Percentiles rank a stretch among this genome's conserved stretches.
These are phyloP conservation scores for Teunomyces stri DNA, from an alignment of 805 yeast species.

Conservation along the genomic window DNA sequence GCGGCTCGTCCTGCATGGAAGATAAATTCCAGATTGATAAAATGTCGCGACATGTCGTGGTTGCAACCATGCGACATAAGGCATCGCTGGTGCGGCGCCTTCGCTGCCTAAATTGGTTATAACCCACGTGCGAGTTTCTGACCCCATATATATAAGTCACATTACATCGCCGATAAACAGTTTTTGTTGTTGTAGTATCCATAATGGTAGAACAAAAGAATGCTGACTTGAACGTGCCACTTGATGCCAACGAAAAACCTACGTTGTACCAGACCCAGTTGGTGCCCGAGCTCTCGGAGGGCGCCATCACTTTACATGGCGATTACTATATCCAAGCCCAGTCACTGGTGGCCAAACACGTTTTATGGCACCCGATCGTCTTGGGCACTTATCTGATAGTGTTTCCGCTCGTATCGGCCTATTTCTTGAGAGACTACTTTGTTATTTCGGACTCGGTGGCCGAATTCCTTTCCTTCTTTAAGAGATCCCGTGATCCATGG, in stretches of 20 bases:
- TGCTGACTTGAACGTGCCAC: constrained; percentile 52
- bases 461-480: constrained; percentile 26
- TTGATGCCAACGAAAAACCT: constrained; percentile 51
- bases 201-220: constrained; percentile 48
- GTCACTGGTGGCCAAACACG: constrained; percentile 41
- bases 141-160: background rate
- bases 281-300: constrained; percentile 57
- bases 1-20: background rate
- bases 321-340: constrained; percentile 55
- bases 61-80: background rate
- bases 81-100: background rate
- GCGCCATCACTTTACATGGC: constrained; percentile 60
- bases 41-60: background rate
- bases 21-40: background rate
- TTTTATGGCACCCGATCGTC: constrained; percentile 45
- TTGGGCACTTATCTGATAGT: constrained; percentile 8
- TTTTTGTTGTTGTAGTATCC: background rate
- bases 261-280: constrained; percentile 49
- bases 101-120: background rate
- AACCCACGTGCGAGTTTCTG: background rate
- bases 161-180: background rate
- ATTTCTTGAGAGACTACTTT: constrained; percentile 28
- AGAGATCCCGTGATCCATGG: constrained; percentile 18
- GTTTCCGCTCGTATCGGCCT: constrained; percentile 17
- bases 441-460: constrained; percentile 26